Evolutionary conservation across 805 yeast species (phyloP), one percentile per base, ranked within the genome.

Genomic region (Pichia rugopelliculosa): DNA sequence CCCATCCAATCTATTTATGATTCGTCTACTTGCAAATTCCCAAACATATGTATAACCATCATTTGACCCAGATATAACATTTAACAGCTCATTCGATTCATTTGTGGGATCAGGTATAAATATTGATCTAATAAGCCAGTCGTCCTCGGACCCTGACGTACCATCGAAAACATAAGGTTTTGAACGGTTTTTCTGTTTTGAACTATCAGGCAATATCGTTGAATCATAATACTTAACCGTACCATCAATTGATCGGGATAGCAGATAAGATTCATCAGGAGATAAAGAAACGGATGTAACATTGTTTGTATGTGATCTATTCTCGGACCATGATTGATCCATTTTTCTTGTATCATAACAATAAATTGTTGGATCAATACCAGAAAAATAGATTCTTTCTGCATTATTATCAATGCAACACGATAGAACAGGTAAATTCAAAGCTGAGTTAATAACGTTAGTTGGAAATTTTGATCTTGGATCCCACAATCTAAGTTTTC

Each of bases 401-500:
- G 76, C 79, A 38, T 63, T 62, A 3, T 59, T 56, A 51, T 64
- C 68, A 15, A 66, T 58, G 20, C 64, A 56, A 55, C 77, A 75
- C 0, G 86, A 69, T 20, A 84, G 61, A 1, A 86, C 55, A 0
- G 95, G 93, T 55, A 70, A 82, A 21, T 65, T 60, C 6, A 27
- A 17, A 6, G 45, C 40, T 46, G 79, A 64, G 9, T 54, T 56
- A 2, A 58, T 41, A 2, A 60, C 53, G 3, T 47, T 50, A 0
- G 73, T 66, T 2, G 74, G 67, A 3, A 56, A 54, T 54, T 77
- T 82, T n/a, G 73, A 69, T 47, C 88, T 65, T 22, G 69, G 62
- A 54, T 87, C 95, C 91, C 91, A 87, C 1, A 82, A 44, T 9
- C 68, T 67, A 1, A 76, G 68, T 3, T 64, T 50, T 0, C 89